These are phyloP conservation scores for Cymbopogon flexuosus DNA, from an alignment of 202 grass and related monocot species.

Conservation along the genomic window DNA sequence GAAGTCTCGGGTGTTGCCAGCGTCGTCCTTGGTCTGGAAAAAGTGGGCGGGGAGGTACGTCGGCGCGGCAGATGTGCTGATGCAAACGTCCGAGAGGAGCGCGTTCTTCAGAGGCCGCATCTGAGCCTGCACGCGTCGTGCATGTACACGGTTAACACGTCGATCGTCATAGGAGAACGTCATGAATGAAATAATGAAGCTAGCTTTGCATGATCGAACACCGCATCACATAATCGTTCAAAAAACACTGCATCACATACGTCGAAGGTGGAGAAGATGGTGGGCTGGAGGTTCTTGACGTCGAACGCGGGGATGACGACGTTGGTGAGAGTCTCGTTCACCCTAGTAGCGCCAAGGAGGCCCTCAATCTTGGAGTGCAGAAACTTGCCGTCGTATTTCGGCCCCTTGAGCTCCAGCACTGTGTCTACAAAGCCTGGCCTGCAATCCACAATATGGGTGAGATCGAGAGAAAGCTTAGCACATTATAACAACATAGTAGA, in stretches of 20 bases:
- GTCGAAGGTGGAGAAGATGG: conserved; percentile 45
- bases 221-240: not conserved
- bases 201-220: not conserved
- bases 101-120: conserved; percentile 28
- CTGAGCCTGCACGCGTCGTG: conserved; percentile 2
- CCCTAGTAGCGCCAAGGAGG: not conserved
- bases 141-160: not conserved
- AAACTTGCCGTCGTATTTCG: conserved; percentile 40
- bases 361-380: conserved; percentile 19
- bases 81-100: conserved; percentile 45
- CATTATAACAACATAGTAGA: not conserved
- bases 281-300: conserved; percentile 40
- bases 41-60: conserved; percentile 56
- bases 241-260: not conserved
- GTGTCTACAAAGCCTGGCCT: not conserved
- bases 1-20: conserved; percentile 10
- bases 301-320: conserved; percentile 49
- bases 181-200: not conserved
- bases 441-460: not conserved
- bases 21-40: conserved; percentile 27
- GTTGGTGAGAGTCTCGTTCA: conserved; percentile 34
- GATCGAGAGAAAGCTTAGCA: not conserved
- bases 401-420: not conserved
- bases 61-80: conserved; percentile 46
- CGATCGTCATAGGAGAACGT: not conserved